phyloP scores from a whole-genome alignment of 176 grass and related monocot species.

The Eragrostis nindensis region DNA sequence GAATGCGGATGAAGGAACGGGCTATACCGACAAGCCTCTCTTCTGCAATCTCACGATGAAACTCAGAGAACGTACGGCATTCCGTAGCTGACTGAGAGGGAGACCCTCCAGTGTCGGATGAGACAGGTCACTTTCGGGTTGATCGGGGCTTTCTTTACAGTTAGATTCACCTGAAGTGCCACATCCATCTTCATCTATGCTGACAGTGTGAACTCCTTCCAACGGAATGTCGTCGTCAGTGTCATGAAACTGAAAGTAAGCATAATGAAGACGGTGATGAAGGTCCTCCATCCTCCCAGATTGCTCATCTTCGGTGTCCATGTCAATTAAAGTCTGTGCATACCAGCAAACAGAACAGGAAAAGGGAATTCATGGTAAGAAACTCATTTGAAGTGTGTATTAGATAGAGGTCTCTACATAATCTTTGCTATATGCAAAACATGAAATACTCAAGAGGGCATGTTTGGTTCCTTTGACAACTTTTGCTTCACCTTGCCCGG shows the following conservation, averaged over 20 bases:
- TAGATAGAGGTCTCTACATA: not conserved
- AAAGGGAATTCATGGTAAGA: not conserved
- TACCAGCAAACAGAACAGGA: not conserved
- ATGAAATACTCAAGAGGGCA: not conserved
- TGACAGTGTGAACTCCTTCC: slow-evolving; percentile 18
- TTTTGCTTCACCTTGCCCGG: not conserved
- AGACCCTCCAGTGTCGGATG: slow-evolving; percentile 63
- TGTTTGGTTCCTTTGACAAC: not conserved
- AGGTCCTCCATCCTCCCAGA: slow-evolving; percentile 64
- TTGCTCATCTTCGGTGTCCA: slow-evolving; percentile 77
- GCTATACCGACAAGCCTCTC: slow-evolving; percentile 39
- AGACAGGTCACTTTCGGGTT: slow-evolving; percentile 31
- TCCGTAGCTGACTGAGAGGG: slow-evolving; percentile 48
- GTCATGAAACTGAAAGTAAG: slow-evolving; percentile 64
- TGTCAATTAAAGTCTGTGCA: slow-evolving; percentile 79
- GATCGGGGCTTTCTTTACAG: slow-evolving; percentile 7
- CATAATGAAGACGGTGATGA: slow-evolving; percentile 44
- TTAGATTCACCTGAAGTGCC: slow-evolving; percentile 40
- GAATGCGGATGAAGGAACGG: not conserved
- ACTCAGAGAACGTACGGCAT: slow-evolving; percentile 38
- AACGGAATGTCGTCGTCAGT: slow-evolving; percentile 30
- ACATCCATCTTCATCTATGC: slow-evolving; percentile 32
- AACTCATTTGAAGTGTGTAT: slow-evolving; percentile 2
- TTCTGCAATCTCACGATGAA: slow-evolving; percentile 52
- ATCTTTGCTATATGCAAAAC: not conserved